Evolutionary conservation across 1,284 basidiomycete genomes (phyloP).

Genomic region (Mixia osmundae): DNA sequence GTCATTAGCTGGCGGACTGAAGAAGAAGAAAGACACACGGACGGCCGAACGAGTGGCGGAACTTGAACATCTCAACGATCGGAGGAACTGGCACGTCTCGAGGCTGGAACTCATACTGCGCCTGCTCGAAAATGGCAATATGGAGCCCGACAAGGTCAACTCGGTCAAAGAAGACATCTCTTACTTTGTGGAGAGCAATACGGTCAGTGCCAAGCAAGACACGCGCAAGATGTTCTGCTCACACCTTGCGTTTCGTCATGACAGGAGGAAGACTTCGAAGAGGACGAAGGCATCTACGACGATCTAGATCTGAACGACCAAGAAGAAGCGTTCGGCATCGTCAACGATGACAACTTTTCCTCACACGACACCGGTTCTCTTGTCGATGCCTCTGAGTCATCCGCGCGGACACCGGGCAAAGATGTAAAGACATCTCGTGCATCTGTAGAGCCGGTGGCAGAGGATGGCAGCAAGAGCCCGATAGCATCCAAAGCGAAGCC

Average conservation of each 20-base stretch:
- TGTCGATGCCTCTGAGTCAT: constrained; percentile 19
- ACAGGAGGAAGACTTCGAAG: constrained; percentile 91
- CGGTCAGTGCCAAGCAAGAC: constrained; percentile 33
- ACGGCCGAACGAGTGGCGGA: constrained; percentile 52
- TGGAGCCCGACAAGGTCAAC: constrained; percentile 57
- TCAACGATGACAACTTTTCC: constrained; percentile 37
- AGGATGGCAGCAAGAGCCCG: constrained; percentile 10
- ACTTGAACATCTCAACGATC: constrained; percentile 74
- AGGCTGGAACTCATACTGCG: constrained; percentile 82
- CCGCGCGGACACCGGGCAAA: constrained; percentile 5
- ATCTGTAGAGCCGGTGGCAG: constrained; percentile 5
- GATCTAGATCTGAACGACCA: constrained; percentile 91
- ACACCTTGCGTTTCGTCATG: not conserved
- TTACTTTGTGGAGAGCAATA: constrained; percentile 92
- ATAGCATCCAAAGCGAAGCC: constrained; percentile 8
- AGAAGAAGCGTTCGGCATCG: constrained; percentile 53
- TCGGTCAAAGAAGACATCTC: constrained; percentile 80
- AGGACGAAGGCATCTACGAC: constrained; percentile 94
- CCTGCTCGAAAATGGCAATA: constrained; percentile 77
- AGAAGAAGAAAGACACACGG: constrained; percentile 67
- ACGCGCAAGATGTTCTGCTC: not conserved
- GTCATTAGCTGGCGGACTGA: constrained; percentile 51
- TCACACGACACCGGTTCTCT: constrained; percentile 28
- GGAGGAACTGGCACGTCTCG: constrained; percentile 83
- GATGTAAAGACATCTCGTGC: constrained; percentile 9